These are phyloP conservation scores for Deinandra increscens DNA, from an alignment of 129 eudicot species.

Conservation along the genomic window DNA sequence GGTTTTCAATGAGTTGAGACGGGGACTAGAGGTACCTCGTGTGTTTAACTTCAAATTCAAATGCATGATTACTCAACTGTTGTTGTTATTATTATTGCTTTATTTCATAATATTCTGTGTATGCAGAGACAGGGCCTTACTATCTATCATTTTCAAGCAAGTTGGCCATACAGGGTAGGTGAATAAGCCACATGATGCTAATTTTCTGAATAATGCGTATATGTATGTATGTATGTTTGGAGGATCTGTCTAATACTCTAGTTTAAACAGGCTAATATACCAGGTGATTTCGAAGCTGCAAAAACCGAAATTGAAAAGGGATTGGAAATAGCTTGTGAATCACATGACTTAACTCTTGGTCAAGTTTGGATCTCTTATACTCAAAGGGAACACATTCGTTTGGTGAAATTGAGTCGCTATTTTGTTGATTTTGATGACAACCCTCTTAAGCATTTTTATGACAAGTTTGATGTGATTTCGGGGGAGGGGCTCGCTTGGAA, in stretches of 20 bases:
- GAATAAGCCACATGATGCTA: not conserved
- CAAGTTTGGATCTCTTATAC: slow-evolving; percentile 24
- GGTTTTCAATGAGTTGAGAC: slow-evolving; percentile 6
- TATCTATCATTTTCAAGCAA: not conserved
- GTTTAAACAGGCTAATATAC: not conserved
- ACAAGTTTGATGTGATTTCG: not conserved
- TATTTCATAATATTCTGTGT: not conserved
- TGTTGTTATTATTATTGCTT: too few species aligned
- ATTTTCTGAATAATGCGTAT: not conserved
- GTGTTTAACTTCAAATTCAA: too few species aligned
- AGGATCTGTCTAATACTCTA: not conserved
- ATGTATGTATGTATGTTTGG: too few species aligned
- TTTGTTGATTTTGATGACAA: not conserved
- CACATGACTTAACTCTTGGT: not conserved
- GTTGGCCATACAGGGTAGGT: slow-evolving; percentile 9
- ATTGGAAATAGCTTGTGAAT: not conserved
- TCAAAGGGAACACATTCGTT: not conserved
- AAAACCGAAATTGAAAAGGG: not conserved
- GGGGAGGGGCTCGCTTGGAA: not conserved
- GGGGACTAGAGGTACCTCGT: slow-evolving; percentile 4
- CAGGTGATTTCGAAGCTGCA: not conserved
- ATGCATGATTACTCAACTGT: too few species aligned
- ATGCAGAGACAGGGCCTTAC: not conserved
- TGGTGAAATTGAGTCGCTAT: slow-evolving; percentile 10
- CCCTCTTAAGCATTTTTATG: not conserved